phyloP scores from a whole-genome alignment of 169 alveolate species.

The Plasmodium gaboni region DNA sequence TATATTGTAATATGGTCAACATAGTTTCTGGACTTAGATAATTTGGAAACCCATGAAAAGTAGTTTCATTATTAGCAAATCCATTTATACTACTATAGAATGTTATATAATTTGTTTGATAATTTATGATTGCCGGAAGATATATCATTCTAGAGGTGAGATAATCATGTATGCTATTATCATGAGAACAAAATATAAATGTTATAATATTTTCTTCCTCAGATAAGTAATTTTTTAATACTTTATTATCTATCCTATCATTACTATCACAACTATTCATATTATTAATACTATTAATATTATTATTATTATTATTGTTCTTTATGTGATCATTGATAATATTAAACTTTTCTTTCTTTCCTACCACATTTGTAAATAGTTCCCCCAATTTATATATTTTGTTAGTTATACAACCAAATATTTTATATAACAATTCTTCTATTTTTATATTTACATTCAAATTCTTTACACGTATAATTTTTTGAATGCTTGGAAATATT shows the following conservation, averaged over 20 bases:
- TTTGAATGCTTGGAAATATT: constrained; percentile 23
- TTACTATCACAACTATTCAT: too few species aligned
- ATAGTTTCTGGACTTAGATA: constrained; percentile 42
- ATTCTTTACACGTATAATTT: constrained; percentile 65
- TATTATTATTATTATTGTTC: too few species aligned
- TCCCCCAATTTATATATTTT: constrained; percentile 41
- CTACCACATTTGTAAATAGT: constrained; percentile 30
- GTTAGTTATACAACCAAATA: constrained; percentile 39
- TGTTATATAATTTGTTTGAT: constrained; percentile 50
- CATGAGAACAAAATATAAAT: constrained; percentile 38
- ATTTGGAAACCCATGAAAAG: constrained; percentile 60
- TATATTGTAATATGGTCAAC: constrained; percentile 55
- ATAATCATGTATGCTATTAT: constrained; percentile 51
- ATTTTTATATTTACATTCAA: constrained; percentile 35
- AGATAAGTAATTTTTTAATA: background rate
- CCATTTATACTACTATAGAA: constrained; percentile 36
- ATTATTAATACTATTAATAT: too few species aligned
- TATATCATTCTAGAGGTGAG: constrained; percentile 30
- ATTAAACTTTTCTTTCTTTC: background rate
- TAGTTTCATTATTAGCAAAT: constrained; percentile 31
- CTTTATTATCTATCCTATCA: constrained; percentile 5
- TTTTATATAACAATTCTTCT: constrained; percentile 36
- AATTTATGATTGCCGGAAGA: constrained; percentile 58
- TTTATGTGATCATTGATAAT: background rate
- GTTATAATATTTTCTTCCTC: constrained; percentile 33